A percentile compares a stretch with the other conserved stretches of the same genome.
Conservation (phyloP, 768 basidiomycete species). For the Rubroboletus satanas region DNA sequence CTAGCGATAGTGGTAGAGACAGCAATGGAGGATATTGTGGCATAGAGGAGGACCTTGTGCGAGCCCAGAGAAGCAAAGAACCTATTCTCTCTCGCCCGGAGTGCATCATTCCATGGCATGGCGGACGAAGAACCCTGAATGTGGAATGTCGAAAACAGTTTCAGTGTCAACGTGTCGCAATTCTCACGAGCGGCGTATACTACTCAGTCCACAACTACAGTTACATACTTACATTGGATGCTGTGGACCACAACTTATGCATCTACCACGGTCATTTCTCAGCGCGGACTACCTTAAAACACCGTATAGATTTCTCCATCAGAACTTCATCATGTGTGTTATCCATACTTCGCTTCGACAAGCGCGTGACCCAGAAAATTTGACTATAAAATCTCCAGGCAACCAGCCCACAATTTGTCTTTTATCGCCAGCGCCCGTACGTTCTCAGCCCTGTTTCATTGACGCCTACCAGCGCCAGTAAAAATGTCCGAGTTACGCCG, state of each 20-base stretch:
- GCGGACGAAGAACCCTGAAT: neutral
- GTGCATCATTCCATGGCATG: slow-evolving; percentile 50
- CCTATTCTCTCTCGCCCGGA: slow-evolving; percentile 51
- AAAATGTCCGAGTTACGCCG: slow-evolving; percentile 10
- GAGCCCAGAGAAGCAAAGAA: slow-evolving; percentile 49
- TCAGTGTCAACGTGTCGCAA: slow-evolving; percentile 8
- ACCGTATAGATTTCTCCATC: neutral
- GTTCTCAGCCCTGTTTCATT: neutral
- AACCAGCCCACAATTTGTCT: neutral
- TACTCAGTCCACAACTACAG: neutral
- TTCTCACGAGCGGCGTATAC: slow-evolving; percentile 10
- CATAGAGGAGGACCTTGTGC: slow-evolving; percentile 69
- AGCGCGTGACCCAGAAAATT: neutral
- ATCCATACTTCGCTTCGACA: neutral
- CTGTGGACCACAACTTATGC: neutral
- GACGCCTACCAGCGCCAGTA: neutral
- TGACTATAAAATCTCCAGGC: neutral
- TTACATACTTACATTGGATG: neutral
- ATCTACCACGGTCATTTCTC: neutral
- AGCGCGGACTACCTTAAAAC: neutral
- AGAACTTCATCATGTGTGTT: neutral
- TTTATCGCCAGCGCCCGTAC: neutral
- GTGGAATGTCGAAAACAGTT: neutral
- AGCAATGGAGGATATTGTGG: slow-evolving; percentile 59
- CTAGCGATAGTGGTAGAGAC: slow-evolving; percentile 72